Evolutionary conservation across 352 stramenopile species (phyloP), one percentile per base, ranked within the genome.

Genomic region (Globisporangium cystogenes): DNA sequence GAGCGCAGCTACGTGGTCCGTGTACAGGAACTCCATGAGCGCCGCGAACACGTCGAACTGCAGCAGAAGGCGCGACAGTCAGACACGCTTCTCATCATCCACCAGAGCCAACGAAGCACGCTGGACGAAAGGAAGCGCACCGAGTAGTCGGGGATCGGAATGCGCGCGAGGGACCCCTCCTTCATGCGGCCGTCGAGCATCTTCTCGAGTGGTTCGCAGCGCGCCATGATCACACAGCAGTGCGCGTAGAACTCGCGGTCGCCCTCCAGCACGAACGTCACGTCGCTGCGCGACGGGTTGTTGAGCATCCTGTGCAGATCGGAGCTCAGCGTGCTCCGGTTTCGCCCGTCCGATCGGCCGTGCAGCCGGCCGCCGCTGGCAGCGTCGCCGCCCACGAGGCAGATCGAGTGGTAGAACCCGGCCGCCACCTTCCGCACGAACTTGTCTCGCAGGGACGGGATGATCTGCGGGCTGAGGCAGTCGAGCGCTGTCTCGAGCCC

Each of bases 331-430:
- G 82, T 82, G 20, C 37, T 59, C 16, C 26, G 39, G 20, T 26
- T n/a, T 33, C 46, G 45, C 24, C 21, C 41, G 42, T 11, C 27
- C 3, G 16, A n/a, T 37, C 26, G 5, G 40, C 18, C 45, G 10
- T 37, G 33, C 43, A 33, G 29, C 7, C 45, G 45, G 15, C 45
- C 26, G 27, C 27, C 27, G 5, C 10, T 39, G 12, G 16, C 23
- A 14, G 24, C 52, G 7, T 58, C 48, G 43, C 65, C 42, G 0
- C 69, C 62, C 16, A 77, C 56, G 7, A 94, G 21, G 31, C 84
- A 91, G 1, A 92, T 67, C 2, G 84, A 90, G 70, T 98, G 92
- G 52, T 98, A 98, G 55, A 98, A 98, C 14, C 92, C 92, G 43
- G 89, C 87, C 23, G 88, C 86, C 14, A 98, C 71, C 65, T 94